phyloP scores from a whole-genome alignment of 306 rosid species.

The Pterocarpus macrocarpus region DNA sequence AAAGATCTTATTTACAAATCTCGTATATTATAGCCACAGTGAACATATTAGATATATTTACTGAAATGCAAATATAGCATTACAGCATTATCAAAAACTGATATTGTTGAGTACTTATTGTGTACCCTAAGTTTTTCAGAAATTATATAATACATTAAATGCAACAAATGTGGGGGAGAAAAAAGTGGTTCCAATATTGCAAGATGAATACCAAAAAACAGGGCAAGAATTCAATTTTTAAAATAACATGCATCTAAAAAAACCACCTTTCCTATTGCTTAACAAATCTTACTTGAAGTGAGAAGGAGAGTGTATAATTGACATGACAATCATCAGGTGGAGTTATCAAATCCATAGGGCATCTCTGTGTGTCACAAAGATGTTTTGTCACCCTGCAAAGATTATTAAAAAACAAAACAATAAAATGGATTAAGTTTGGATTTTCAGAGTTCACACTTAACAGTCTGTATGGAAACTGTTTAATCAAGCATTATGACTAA shows the following conservation, averaged over 20 bases:
- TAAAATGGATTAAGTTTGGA: conserved; percentile 40
- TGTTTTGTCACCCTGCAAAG: conserved; percentile 78
- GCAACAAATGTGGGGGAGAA: not conserved
- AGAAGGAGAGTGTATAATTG: conserved; percentile 91
- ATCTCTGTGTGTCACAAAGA: conserved; percentile 80
- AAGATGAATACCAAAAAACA: not conserved
- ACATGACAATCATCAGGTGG: conserved; percentile 99
- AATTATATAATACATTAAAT: conserved; percentile 32
- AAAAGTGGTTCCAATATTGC: conserved; percentile 28
- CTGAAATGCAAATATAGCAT: not conserved
- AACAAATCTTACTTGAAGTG: conserved; percentile 87
- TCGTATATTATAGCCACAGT: not conserved
- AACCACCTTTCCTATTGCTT: not conserved
- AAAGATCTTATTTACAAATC: conserved; percentile 30
- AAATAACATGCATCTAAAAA: conserved; percentile 15
- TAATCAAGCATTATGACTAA: conserved; percentile 38
- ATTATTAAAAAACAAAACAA: conserved; percentile 27
- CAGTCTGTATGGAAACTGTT: conserved; percentile 33
- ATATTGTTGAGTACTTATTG: not conserved
- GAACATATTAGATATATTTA: not conserved
- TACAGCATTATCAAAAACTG: conserved; percentile 30
- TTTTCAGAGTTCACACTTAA: conserved; percentile 9
- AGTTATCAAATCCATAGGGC: conserved; percentile 90
- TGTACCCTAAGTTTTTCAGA: conserved; percentile 7
- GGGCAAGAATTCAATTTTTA: conserved; percentile 8